Evolutionary conservation across 1,284 basidiomycete species (phyloP).

Genomic region (Naganishia cerealis): DNA sequence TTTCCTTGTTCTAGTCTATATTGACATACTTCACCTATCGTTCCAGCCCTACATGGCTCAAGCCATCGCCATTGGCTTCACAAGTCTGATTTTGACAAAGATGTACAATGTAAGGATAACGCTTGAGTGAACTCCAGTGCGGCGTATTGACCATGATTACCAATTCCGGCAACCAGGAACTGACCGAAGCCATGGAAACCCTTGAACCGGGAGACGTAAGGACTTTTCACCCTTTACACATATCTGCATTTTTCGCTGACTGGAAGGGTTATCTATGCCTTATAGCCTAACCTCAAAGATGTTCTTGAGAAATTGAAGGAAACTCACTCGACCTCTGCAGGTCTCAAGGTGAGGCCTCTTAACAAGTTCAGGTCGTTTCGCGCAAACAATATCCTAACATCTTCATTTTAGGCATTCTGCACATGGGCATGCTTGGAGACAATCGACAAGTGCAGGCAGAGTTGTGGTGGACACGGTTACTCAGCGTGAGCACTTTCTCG

Average conservation of each 20-base stretch:
- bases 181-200: constrained; percentile 58
- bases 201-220: constrained; percentile 57
- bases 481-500: constrained; percentile 48
- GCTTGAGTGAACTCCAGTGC: neutral
- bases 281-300: constrained; percentile 49
- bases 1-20: neutral
- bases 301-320: constrained; percentile 60
- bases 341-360: constrained; percentile 53
- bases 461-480: constrained; percentile 63
- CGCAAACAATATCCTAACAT: neutral
- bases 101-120: constrained; percentile 47
- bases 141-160: constrained; percentile 38
- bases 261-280: neutral
- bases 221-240: neutral
- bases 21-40: neutral
- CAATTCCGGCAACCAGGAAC: constrained; percentile 44
- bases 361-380: neutral
- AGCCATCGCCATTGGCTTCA: constrained; percentile 61
- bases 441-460: constrained; percentile 61
- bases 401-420: constrained; percentile 56
- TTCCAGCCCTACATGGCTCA: constrained; percentile 58
- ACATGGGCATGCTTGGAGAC: constrained; percentile 62
- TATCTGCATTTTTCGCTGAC: constrained; percentile 28
- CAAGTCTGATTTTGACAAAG: constrained; percentile 54
- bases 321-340: constrained; percentile 61